Percentiles rank a stretch among this genome's conserved stretches.
These are phyloP conservation scores for Melampsora occidentalis DNA, from an alignment of 1,284 basidiomycete genomes.

Conservation along the genomic window DNA sequence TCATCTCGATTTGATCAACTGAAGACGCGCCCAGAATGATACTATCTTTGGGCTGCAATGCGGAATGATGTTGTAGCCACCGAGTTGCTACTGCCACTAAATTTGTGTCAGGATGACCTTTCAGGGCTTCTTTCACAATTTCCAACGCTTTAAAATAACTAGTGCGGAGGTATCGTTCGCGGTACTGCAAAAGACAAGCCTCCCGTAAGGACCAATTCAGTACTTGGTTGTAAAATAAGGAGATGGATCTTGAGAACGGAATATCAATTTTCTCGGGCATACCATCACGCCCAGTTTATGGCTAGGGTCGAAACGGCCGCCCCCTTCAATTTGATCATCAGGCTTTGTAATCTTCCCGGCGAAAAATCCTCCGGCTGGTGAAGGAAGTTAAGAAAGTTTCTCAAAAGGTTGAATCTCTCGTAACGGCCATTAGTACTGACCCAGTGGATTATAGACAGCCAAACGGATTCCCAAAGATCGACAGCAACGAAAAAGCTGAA, in stretches of 20 bases:
- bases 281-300: background rate
- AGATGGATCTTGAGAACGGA: too few relatives aligned
- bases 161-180: background rate
- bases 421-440: background rate
- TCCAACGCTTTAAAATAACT: constrained; percentile 10
- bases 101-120: background rate
- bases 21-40: constrained; percentile 19
- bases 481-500: constrained; percentile 24
- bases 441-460: constrained; percentile 32
- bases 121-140: background rate
- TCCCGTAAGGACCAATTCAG: too few relatives aligned
- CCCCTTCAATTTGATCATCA: background rate
- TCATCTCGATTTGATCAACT: constrained; percentile 16
- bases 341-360: constrained; percentile 18
- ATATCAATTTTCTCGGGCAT: background rate
- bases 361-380: constrained; percentile 26
- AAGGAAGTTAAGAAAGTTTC: background rate
- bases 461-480: constrained; percentile 13
- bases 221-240: too few relatives aligned
- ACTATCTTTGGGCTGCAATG: background rate
- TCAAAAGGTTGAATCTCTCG: background rate
- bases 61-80: constrained; percentile 33
- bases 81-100: constrained; percentile 37
- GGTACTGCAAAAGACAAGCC: background rate
- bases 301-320: constrained; percentile 1